Base-by-base conservation (phyloP, 768 basidiomycete species). In the Hysterangium stoloniferum region DNA sequence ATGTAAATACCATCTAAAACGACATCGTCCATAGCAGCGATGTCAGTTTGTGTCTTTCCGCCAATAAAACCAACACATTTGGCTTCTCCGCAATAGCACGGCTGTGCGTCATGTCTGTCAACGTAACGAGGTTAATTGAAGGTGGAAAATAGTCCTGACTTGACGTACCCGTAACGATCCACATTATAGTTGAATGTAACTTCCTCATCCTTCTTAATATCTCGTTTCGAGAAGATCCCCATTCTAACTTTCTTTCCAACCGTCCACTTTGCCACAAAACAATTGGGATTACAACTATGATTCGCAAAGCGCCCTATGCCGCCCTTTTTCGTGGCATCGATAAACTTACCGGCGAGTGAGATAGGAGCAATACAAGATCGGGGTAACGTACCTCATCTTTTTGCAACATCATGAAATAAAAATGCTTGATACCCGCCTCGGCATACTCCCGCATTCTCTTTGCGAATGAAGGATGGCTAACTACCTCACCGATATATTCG, bases 371-470 rank as follows among this genome's bases (percentile, higher is more conserved):
- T 6, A 13, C 0, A 2, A 15, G 20, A 22, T 15, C 27, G 9
- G 22, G 34, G 29, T 15, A 12, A 66, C 79, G 49, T 57, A 92
- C 94, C 78, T 98, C 93, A 58, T 95, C 93, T 62, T 89, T 92
- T 69, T 99, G 96, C 52, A 99, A 67, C 87, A 95, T 94, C 96
- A 98, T 99, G 64, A 99, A 99, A 70, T 98, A 99, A 59, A 98
- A 99, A 65, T 98, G 96, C 46, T 79, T 75, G 56, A 97, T 92
- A 15, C 95, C 95, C 63, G 96, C 90, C 36, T 83, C 79, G 2
- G 80, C 94, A 63, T 99, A 99, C 7, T 85, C 84, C 33, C 86
- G 79, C 91, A 99, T 97, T 27, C 95, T 82, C 65, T 89, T 91
- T 67, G 86, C 79, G 64, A 99, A 96, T 13, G 86, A 84, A 9